Evolutionary conservation across 371 early-diverging fungal genomes (phyloP).

Genomic region (Mucor plumbeus): DNA sequence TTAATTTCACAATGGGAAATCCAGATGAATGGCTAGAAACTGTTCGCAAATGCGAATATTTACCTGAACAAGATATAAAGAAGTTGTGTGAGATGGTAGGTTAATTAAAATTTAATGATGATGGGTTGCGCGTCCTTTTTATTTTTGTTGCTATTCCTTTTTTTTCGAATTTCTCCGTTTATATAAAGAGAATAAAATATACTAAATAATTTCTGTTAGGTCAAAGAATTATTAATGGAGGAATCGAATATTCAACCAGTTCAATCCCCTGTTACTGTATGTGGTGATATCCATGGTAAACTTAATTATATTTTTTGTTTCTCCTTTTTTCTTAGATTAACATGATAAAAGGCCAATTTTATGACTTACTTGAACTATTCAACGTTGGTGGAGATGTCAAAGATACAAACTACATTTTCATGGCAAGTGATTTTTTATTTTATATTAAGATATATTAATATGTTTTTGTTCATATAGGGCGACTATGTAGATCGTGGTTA

Average conservation of each 20-base stretch:
- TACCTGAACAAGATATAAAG: slow-evolving; percentile 94
- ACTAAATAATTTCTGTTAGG: slow-evolving; percentile 52
- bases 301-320: neutral
- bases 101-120: neutral
- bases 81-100: slow-evolving; percentile 90
- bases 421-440: slow-evolving; percentile 65
- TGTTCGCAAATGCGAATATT: slow-evolving; percentile 82
- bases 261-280: slow-evolving; percentile 96
- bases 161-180: slow-evolving; percentile 4
- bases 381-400: slow-evolving; percentile 98
- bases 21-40: slow-evolving; percentile 67
- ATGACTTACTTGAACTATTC: slow-evolving; percentile 98
- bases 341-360: slow-evolving; percentile 83
- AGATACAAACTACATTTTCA: slow-evolving; percentile 98
- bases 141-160: neutral
- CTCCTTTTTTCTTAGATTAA: neutral
- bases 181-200: neutral
- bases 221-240: slow-evolving; percentile 93
- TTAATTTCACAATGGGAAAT: slow-evolving; percentile 54
- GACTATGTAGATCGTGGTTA: slow-evolving; percentile 99
- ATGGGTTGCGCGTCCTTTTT: neutral
- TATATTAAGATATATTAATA: neutral
- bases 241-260: slow-evolving; percentile 97
- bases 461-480: slow-evolving; percentile 51
- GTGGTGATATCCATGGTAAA: slow-evolving; percentile 98